Base-by-base conservation (phyloP, 257 asterid species). In the Ballota nigra region DNA sequence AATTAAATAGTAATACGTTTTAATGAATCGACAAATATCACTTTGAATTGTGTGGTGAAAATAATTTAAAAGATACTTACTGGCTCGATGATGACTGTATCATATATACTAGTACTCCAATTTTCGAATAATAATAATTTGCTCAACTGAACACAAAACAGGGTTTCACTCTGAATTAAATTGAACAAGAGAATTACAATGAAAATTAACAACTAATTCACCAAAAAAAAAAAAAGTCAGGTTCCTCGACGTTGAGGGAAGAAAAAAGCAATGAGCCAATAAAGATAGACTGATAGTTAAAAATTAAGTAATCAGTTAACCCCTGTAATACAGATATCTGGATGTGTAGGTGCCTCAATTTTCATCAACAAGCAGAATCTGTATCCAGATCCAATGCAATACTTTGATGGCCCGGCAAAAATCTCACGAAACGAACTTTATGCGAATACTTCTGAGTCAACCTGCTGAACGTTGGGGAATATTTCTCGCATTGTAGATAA, bases 381-480 rank as follows among this genome's bases (percentile, higher is more conserved):
- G 29, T 13, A 18, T 73, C 68, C 38, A 66, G 36, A 45, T 49
- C 33, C 18, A 41, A 29, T 43, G 52, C 20, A 12, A 71, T 22
- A 29, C n/a, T n/a, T 47, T 23, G 8, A n/a, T 34, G 47, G 11
- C 33, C 9, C 16, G 4, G 45, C 51, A 63, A 56, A 47, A 16
- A 33, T 26, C 45, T 20, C 58, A 41, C 10, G 40, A 59, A 55
- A 55, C 8, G 40, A 66, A 29, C 72, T 73, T 83, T 84, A 92
- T 4, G 80, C 84, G 74, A 87, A 89, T 23, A 89, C 56, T 77
- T 87, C 85, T 24, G 96, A 87, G 83, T 95, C 99, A 31, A 95
- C 62, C 80, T 92, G 99, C 88, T 95, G 82, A 73, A 92, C 70
- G 41, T 89, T 89, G 20, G 90, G 94, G 80, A 92, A 87, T 77